A percentile compares a stretch with the other conserved stretches of the same genome.
These are phyloP conservation scores for Theobroma grandiflorum DNA, from an alignment of 441 rosid genomes.

Conservation along the genomic window DNA sequence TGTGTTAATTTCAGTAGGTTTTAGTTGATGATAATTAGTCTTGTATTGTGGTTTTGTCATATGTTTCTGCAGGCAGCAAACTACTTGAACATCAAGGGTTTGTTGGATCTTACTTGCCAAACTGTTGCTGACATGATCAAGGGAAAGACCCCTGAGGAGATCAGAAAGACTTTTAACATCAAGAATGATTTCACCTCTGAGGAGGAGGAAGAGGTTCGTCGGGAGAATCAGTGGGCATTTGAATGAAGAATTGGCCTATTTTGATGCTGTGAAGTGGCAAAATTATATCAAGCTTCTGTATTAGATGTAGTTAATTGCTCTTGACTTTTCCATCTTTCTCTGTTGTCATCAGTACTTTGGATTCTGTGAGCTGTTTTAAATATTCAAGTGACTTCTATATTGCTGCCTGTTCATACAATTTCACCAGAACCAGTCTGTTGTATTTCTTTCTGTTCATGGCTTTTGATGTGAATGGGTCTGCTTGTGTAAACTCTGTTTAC, in stretches of 20 bases:
- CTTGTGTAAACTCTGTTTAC: background rate
- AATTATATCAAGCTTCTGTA: background rate
- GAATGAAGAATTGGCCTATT: conserved; percentile 42
- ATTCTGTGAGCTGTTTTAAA: conserved; percentile 12
- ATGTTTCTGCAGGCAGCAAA: conserved; percentile 61
- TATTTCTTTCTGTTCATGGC: background rate
- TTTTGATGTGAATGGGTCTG: background rate
- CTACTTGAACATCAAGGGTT: conserved; percentile 59
- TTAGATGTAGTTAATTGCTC: background rate
- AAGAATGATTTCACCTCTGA: conserved; percentile 65
- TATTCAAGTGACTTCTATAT: conserved; percentile 11
- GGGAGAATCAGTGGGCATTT: conserved; percentile 85
- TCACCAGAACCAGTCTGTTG: background rate
- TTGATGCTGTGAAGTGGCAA: conserved; percentile 3
- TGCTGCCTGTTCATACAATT: background rate
- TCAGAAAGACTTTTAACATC: conserved; percentile 61
- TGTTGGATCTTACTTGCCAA: conserved; percentile 69
- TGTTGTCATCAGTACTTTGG: background rate
- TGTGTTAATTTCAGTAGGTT: background rate
- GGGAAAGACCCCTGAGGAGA: conserved; percentile 67
- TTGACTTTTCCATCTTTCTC: background rate
- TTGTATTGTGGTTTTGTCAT: background rate
- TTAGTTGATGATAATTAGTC: background rate
- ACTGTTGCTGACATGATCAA: conserved; percentile 76
- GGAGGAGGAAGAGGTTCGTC: conserved; percentile 76